Evolutionary conservation across 177 flowering plant genomes (phyloP).

Genomic region (Vitis hybrid): DNA sequence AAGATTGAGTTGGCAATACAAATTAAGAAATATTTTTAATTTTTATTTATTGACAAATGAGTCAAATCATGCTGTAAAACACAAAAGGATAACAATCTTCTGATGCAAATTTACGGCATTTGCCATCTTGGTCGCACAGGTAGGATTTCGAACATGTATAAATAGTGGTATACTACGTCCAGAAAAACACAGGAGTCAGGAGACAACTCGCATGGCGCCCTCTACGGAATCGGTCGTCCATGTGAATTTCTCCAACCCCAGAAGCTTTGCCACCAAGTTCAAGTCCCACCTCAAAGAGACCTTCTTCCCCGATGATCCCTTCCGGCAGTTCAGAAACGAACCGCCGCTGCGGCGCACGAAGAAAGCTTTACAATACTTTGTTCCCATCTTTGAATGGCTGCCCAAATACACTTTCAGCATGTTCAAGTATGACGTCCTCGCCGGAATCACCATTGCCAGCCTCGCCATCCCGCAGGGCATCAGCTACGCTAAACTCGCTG

Average conservation of each 20-base stretch:
- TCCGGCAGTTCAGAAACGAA: slow-evolving; percentile 40
- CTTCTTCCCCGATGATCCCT: slow-evolving; percentile 87
- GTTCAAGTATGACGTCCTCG: slow-evolving; percentile 56
- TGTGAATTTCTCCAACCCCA: slow-evolving; percentile 49
- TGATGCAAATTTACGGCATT: too few relatives aligned
- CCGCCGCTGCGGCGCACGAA: slow-evolving; percentile 3
- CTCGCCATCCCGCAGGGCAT: slow-evolving; percentile 94
- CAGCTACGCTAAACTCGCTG: slow-evolving; percentile 82
- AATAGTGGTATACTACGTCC: too few relatives aligned
- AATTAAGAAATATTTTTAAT: too few relatives aligned
- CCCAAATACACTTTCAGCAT: slow-evolving; percentile 45
- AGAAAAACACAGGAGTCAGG: too few relatives aligned
- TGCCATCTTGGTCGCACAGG: too few relatives aligned
- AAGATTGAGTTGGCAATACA: too few relatives aligned
- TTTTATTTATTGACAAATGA: too few relatives aligned
- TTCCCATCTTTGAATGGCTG: slow-evolving; percentile 70
- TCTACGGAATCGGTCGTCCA: slow-evolving; percentile 3
- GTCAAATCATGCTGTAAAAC: too few relatives aligned
- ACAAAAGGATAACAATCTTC: too few relatives aligned
- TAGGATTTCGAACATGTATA: too few relatives aligned
- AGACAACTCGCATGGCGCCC: neutral
- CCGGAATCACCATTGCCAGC: slow-evolving; percentile 86
- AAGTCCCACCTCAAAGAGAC: slow-evolving; percentile 59
- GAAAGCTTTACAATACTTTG: slow-evolving; percentile 47
- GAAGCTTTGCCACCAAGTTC: slow-evolving; percentile 38